Evolutionary conservation across 371 early-diverging fungal genomes (phyloP), one percentile per base, ranked within the genome.

Genomic region (Chytridiales sp.): DNA sequence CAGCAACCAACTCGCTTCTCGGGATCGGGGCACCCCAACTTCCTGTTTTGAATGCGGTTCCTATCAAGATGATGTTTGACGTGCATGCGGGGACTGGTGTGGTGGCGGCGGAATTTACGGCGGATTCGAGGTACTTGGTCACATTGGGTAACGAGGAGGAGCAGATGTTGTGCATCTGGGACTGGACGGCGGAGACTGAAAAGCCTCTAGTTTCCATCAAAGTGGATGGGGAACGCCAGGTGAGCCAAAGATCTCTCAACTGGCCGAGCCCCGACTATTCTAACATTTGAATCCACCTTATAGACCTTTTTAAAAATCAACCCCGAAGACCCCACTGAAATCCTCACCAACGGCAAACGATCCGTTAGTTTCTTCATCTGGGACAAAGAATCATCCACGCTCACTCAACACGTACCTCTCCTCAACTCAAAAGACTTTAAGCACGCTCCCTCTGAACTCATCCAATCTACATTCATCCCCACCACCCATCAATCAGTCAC

Each of bases 61-160:
- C 80, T 15, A 74, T 80, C 51, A 80, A 75, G 46, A 76, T 73
- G n/a, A 57, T 80, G 1, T 76, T 68, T 42, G 75, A 73, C 17
- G 69, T 75, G 24, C 80, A 80, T 47, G 54, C 39, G n/a, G 76
- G 74, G 2, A 32, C 31, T 13, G 80, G 80, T 0, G 69, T 71
- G 13, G 47, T 68, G 0, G 63, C 66, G 19, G 64, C 59, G 17
- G 74, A 62, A 26, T 73, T 80, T 47, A 69, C 75, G 5, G 8
- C 29, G 9, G 76, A 78, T 54, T 34, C 55, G 5, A 71, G 63
- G 57, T 73, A 74, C 48, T 32, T 80, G 9, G 47, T 75, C 17
- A 69, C 80, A 0, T 58, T 80, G 17, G 80, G 80, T 24, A 61
- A 53, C 34, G 77, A 62, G 46, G 49, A 35, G n/a, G 22, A 61